Evolutionary conservation across 305 asterid species (phyloP).

Genomic region (Fraxinus platypoda): DNA sequence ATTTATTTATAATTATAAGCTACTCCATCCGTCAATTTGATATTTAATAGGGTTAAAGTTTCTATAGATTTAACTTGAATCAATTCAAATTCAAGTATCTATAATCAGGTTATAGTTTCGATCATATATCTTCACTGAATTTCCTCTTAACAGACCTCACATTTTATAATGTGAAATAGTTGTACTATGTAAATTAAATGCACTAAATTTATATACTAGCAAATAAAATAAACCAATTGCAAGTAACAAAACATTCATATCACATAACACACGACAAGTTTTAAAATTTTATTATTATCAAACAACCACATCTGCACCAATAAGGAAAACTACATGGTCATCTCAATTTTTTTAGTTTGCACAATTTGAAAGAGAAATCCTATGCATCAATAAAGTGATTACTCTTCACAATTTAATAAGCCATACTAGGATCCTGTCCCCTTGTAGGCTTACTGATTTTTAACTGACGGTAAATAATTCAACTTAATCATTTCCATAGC

Average conservation of each 20-base stretch:
- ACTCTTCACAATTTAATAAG: background rate
- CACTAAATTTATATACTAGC: background rate
- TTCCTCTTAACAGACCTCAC: background rate
- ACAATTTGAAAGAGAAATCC: background rate
- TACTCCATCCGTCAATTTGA: background rate
- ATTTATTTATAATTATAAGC: background rate
- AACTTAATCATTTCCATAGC: background rate
- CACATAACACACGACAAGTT: background rate
- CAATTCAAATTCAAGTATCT: background rate
- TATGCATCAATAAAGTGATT: background rate
- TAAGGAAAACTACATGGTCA: too few species aligned
- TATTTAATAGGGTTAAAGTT: background rate
- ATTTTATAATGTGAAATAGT: background rate
- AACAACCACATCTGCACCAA: background rate
- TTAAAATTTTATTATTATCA: too few species aligned
- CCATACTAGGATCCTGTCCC: background rate
- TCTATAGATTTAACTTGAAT: background rate
- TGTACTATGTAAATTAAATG: background rate
- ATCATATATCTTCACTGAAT: background rate
- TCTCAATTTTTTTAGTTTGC: background rate
- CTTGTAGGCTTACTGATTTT: background rate
- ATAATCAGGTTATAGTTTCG: background rate
- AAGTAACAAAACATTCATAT: background rate
- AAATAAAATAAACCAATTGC: background rate
- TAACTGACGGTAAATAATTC: background rate